Evolutionary conservation across 2,329 filamentous ascomycete genomes (phyloP), one percentile per base, ranked within the genome.

Genomic region (Didymella lethalis): DNA sequence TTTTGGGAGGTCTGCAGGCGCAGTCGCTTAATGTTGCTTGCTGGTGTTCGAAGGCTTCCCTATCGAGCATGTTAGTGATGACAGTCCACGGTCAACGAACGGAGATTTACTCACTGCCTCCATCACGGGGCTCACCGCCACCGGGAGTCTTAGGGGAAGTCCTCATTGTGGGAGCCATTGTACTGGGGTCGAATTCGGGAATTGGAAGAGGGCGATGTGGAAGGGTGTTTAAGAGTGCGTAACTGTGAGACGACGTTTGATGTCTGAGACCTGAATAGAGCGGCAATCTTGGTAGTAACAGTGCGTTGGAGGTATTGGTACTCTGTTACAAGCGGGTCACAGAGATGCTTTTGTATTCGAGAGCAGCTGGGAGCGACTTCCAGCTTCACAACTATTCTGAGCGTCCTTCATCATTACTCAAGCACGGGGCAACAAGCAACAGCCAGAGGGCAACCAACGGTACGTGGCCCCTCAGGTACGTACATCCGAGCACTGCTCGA

Each of bases 401-500:
- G 59, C 44, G 59, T 54, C 61, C 65, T 62, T 65, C 63, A 65
- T 64, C 63, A 62, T 63, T 54, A 55, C 64, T 57, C 65, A 54
- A 55, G 51, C 57, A 69, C 68, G 59, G 69, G 69, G 71, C 71
- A 70, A 68, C 63, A 58, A 53, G 57, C 61, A 56, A 68, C 68
- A 60, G 56, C 65, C 63, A 66, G 59, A 69, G 72, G 72, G 71
- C 72, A 71, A 71, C 64, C 54, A 45, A 60, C 63, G 56, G 66
- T 68, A 71, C 68, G 72, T 75, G 68, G 70, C 73, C 70, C 68
- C 72, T 55, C 54, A 49, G 62, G 63, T 64, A 63, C 64, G 59
- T 64, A 68, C 61, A 54, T 32, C 57, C 53, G 53, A 68, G 67
- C 69, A 68, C 60, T 63, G 69, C 61, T 67, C 67, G 65, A 61